A percentile compares a stretch with the other conserved stretches of the same genome.
phyloP scores from a whole-genome alignment of 495 filamentous ascomycete genomes.

The Aspergillus heteromorphus region DNA sequence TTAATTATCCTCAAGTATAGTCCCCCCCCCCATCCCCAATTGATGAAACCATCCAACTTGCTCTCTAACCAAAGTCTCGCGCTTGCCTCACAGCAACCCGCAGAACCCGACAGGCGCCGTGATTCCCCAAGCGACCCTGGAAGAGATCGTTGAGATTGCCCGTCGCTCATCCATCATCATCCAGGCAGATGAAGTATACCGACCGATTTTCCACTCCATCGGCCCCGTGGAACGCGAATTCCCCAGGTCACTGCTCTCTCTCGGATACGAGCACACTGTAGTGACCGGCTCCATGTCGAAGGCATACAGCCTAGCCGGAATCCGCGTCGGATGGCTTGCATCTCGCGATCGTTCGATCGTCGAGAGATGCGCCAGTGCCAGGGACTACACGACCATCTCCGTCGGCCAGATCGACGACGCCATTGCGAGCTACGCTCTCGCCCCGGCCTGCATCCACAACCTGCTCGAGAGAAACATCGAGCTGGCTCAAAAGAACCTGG shows the following conservation, averaged over 20 bases:
- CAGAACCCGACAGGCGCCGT: conserved; percentile 83
- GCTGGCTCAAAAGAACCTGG: conserved; percentile 67
- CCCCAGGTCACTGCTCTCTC: conserved; percentile 63
- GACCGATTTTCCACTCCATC: conserved; percentile 80
- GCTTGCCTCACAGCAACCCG: conserved; percentile 57
- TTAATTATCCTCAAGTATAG: conserved; percentile 60
- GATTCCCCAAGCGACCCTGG: conserved; percentile 54
- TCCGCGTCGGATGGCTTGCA: conserved; percentile 80
- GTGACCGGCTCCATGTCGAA: conserved; percentile 82
- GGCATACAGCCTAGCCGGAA: conserved; percentile 77
- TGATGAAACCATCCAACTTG: background rate
- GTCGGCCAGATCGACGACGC: conserved; percentile 79
- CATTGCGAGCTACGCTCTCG: conserved; percentile 70
- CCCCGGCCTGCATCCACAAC: conserved; percentile 54
- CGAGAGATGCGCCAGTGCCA: conserved; percentile 56
- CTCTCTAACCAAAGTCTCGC: conserved; percentile 39
- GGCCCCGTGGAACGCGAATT: conserved; percentile 49
- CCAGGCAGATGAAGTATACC: conserved; percentile 80
- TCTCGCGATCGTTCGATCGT: conserved; percentile 59
- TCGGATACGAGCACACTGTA: conserved; percentile 66
- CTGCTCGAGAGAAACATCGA: conserved; percentile 65
- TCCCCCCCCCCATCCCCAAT: background rate
- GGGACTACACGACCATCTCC: conserved; percentile 84
- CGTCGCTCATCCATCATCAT: conserved; percentile 57
- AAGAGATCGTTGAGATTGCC: conserved; percentile 61